These are phyloP conservation scores for Yarrowia divulgata DNA, from an alignment of 805 yeast genomes.

Conservation along the genomic window DNA sequence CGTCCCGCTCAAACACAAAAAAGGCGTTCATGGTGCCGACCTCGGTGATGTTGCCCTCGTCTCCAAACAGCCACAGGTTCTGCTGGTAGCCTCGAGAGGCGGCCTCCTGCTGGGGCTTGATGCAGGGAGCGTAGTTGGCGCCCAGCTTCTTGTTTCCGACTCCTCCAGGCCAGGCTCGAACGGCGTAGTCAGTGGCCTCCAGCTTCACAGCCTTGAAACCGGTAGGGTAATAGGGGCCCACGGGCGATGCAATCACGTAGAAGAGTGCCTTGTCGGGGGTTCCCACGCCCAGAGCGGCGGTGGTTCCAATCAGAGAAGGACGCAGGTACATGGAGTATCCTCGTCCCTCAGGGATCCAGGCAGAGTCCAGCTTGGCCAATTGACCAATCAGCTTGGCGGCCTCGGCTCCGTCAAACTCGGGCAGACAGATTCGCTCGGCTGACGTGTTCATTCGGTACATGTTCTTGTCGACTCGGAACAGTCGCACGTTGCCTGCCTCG, in stretches of 20 bases:
- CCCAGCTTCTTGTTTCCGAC: constrained; percentile 96
- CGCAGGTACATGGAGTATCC: constrained; percentile 94
- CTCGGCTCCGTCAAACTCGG: constrained; percentile 81
- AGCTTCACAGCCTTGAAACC: constrained; percentile 95
- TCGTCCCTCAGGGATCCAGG: constrained; percentile 80
- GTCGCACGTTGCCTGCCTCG: constrained; percentile 64
- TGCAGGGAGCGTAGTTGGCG: constrained; percentile 97
- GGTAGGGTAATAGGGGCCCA: constrained; percentile 93
- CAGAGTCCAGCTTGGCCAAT: constrained; percentile 74
- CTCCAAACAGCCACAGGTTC: constrained; percentile 95
- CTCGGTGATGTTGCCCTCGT: constrained; percentile 86
- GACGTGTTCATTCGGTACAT: constrained; percentile 90
- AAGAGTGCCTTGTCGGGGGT: constrained; percentile 82
- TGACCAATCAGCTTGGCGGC: constrained; percentile 77
- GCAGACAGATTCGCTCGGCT: constrained; percentile 87
- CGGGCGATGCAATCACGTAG: constrained; percentile 91
- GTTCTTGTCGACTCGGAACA: constrained; percentile 91
- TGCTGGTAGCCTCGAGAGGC: constrained; percentile 93
- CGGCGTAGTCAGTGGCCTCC: constrained; percentile 95
- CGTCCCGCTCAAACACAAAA: constrained; percentile 80
- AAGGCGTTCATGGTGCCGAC: constrained; percentile 98
- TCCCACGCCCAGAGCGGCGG: constrained; percentile 85
- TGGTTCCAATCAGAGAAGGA: constrained; percentile 95
- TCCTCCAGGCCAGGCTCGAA: constrained; percentile 99
- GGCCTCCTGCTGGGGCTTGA: constrained; percentile 88